A percentile compares a stretch with the other conserved stretches of the same genome.
These are phyloP conservation scores for Angomonas ambiguus DNA, from an alignment of 208 protist species.

Conservation along the genomic window DNA sequence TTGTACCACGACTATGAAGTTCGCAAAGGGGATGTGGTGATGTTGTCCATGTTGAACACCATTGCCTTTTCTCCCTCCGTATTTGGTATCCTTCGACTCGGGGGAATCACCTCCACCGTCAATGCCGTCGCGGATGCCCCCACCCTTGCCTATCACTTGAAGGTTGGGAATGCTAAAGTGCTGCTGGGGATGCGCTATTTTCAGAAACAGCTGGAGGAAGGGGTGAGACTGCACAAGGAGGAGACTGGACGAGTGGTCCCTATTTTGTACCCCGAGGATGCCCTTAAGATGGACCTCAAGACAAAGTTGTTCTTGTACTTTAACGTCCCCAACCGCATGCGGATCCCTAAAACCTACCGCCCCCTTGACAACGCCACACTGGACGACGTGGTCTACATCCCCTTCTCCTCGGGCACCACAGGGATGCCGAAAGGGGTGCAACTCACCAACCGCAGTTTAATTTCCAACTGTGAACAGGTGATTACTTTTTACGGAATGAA, in stretches of 20 bases:
- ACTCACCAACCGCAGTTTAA: slow-evolving; percentile 24
- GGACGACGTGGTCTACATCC: slow-evolving; percentile 19
- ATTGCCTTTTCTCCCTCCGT: slow-evolving; percentile 19
- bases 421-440: slow-evolving; percentile 57
- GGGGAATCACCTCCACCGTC: slow-evolving; percentile 25
- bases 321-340: neutral
- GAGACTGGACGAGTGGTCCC: neutral
- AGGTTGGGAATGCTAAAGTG: slow-evolving; percentile 19
- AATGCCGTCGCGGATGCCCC: slow-evolving; percentile 18
- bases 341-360: slow-evolving; percentile 13
- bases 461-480: slow-evolving; percentile 11
- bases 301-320: neutral
- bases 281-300: neutral
- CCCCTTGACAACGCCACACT: neutral
- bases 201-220: neutral
- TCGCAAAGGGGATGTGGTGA: neutral
- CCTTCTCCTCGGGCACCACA: slow-evolving; percentile 28
- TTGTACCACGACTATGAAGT: slow-evolving; percentile 30
- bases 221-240: neutral
- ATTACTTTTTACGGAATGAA: neutral
- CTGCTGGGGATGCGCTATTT: slow-evolving; percentile 21
- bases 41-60: neutral
- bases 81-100: slow-evolving; percentile 28
- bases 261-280: neutral
- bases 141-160: slow-evolving; percentile 20